Base-by-base conservation (phyloP, 2,329 filamentous ascomycete species). In the Pseudogymnoascus sp. region DNA sequence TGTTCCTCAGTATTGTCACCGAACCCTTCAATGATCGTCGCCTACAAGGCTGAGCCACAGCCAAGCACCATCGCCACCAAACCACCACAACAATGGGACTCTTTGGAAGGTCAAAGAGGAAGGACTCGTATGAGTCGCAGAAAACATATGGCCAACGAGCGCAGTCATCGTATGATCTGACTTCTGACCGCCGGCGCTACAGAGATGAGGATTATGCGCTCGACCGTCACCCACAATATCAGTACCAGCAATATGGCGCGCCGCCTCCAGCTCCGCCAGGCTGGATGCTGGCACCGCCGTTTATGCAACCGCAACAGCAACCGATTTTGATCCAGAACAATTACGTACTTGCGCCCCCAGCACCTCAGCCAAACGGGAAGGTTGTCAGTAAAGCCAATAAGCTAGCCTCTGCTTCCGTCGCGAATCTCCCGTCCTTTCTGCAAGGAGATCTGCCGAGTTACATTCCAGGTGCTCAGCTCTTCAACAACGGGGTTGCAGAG, bases 281-380 rank as follows among this genome's bases (percentile, higher is more conserved):
- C 15, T 56, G 46, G 46, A 56, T 56, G 46, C 60, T 62, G 40
- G 35, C 60, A 62, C 19, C 35, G 15, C 60, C 60, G 40, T 53
- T 26, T 23, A 33, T 33, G 40, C 37, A 33, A 17, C 60, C 19
- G 29, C 68, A 66, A 61, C 73, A 71, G 23, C 74, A 73, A 26
- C 77, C 79, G 7, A 77, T 83, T 62, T 75, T 83, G 29, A 79
- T 83, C 59, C 80, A 83, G 64, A 76, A 83, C 66, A 82, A 82
- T 68, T 81, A 83, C 66, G 68, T 81, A 59, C 66, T 70, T 19
- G 68, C 70, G 1, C 66, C 70, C 2, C 67, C 70, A 0, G 64
- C 68, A 26, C 37, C 50, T 21, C 60, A 33, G 35, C 60, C 59
- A 23, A 63, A 67, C 1, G 53, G 62, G 35, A 64, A 61, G 42